These are phyloP conservation scores for Sclerotinia sclerotiorum DNA, from an alignment of 2,329 filamentous ascomycete species.

Conservation along the genomic window DNA sequence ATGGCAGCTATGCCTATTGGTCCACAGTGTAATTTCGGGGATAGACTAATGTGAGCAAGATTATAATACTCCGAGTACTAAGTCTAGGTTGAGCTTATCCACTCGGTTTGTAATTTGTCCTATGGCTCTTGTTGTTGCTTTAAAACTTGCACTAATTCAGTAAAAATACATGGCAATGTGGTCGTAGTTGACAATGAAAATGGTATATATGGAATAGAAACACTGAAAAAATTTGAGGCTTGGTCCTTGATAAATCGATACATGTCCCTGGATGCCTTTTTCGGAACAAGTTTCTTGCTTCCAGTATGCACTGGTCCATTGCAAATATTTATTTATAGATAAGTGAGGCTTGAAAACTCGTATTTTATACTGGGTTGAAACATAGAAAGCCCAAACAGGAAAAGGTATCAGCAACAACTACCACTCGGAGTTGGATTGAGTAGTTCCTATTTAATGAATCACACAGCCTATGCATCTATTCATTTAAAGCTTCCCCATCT, in stretches of 20 bases:
- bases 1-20: neutral
- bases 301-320: neutral
- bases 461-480: rapidly evolving
- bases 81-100: neutral
- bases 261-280: neutral
- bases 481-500: no score
- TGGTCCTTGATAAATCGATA: neutral
- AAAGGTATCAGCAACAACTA: neutral
- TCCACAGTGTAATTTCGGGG: neutral
- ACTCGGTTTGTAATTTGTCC: neutral
- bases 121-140: no score
- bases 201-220: neutral
- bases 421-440: neutral
- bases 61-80: neutral
- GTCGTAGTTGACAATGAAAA: neutral
- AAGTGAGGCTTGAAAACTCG: neutral
- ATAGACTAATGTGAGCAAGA: neutral
- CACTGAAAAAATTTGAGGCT: neutral
- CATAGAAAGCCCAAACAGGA: no score
- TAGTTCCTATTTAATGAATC: neutral
- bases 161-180: no score
- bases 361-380: neutral
- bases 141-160: neutral
- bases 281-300: no score
- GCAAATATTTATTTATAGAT: neutral